Percentiles rank a stretch among this genome's conserved stretches.
phyloP scores from a whole-genome alignment of 148 eudicot genomes.

The Rheum nobile region DNA sequence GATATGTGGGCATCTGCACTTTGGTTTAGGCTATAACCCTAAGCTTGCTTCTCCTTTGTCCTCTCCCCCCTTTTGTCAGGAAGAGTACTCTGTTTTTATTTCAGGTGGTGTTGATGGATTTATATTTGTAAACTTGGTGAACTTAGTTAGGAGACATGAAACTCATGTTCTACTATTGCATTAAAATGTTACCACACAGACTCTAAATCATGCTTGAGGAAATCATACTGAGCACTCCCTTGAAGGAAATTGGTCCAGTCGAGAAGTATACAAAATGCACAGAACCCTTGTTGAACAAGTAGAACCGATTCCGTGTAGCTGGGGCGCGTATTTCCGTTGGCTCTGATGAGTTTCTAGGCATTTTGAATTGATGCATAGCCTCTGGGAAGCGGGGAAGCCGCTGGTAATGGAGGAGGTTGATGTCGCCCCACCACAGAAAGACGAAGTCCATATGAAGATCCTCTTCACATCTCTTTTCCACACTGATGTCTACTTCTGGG shows the following conservation, averaged over 20 bases:
- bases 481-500: conserved; percentile 82
- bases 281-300: no score
- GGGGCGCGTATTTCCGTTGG: no score
- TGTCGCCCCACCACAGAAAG: conserved; percentile 69
- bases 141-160: background rate
- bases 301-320: no score
- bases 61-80: no score
- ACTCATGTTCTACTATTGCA: background rate
- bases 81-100: background rate
- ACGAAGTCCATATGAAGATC: conserved; percentile 68
- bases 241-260: no score
- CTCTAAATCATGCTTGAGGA: no score
- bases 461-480: conserved; percentile 70
- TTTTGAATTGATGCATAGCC: no score
- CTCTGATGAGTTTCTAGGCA: no score
- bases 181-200: background rate
- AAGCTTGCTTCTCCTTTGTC: no score
- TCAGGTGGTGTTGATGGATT: background rate
- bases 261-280: no score
- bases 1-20: background rate
- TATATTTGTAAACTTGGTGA: background rate
- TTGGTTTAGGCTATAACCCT: no score
- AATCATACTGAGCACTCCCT: no score
- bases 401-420: conserved; percentile 65
- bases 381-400: conserved; percentile 90